phyloP scores from a whole-genome alignment of 805 yeast species.

The Lipomyces spencermartinsiae region DNA sequence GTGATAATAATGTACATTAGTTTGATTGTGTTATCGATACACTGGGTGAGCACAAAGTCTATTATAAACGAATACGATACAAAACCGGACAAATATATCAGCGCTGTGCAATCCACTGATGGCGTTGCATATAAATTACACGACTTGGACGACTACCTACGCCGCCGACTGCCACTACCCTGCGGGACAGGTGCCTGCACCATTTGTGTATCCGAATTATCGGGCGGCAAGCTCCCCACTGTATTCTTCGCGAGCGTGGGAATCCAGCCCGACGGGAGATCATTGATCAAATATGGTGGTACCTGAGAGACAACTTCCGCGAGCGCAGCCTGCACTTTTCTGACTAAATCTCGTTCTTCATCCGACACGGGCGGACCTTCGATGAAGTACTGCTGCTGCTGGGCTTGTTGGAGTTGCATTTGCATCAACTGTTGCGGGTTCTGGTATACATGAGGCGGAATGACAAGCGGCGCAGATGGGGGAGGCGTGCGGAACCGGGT shows the following conservation, averaged over 20 bases:
- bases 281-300: slow-evolving; percentile 34
- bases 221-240: slow-evolving; percentile 36
- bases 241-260: slow-evolving; percentile 28
- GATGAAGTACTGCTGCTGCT: slow-evolving; percentile 21
- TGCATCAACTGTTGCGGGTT: slow-evolving; percentile 22
- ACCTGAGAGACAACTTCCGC: slow-evolving; percentile 21
- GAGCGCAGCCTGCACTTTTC: slow-evolving; percentile 23
- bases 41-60: neutral
- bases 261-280: slow-evolving; percentile 31
- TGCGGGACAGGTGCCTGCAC: slow-evolving; percentile 10
- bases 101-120: neutral
- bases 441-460: slow-evolving; percentile 37
- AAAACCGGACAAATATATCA: neutral
- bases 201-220: slow-evolving; percentile 17
- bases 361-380: slow-evolving; percentile 39
- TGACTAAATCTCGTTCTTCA: slow-evolving; percentile 46
- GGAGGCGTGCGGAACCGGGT: slow-evolving; percentile 48
- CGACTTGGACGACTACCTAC: neutral
- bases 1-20: slow-evolving; percentile 3
- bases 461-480: slow-evolving; percentile 37
- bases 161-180: neutral
- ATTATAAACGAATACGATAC: neutral
- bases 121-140: neutral
- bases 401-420: slow-evolving; percentile 40
- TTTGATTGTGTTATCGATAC: neutral